Base-by-base conservation (phyloP, 352 stramenopile species). In the Ophiocytium majus region DNA sequence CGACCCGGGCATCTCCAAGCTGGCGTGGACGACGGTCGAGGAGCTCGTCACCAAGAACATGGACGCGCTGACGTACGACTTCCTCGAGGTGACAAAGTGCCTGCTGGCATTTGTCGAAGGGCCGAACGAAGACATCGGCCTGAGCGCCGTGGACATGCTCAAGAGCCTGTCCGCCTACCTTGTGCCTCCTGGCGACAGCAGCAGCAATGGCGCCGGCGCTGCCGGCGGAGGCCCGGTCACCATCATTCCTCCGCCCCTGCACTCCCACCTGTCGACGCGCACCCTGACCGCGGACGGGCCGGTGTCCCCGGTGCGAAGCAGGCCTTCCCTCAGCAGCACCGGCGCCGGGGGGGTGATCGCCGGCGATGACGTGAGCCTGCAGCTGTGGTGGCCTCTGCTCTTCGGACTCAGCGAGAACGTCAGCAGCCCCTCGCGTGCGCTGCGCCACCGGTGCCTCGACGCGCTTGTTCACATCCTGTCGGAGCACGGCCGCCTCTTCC, bases 331-430 rank as follows among this genome's bases (percentile, higher is more conserved):
- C 0, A 75, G 28, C 32, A 49, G n/a, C 1, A 14, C 19, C 0
- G 50, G 35, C 49, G 43, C 33, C 32, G 83, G 82, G 17, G 82
- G 10, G 17, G 88, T 92, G 74, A 23, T 5, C 33, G 43, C 5
- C 76, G 43, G 23, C 76, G 43, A n/a, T 10, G 76, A 10, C 5
- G 34, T 83, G n/a, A 34, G 9, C 78, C 87, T 95, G n/a, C 91
- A 95, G 87, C 85, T 96, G 0, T 97, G 94, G 94, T 99, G 96
- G 97, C 97, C 97, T 0, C 93, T 99, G 66, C 89, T 99, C 74
- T 96, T 98, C 1, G 97, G 96, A 33, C 89, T 99, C n/a, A 97
- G 94, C 0, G 95, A 94, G 36, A 91, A 97, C 17, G 94, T 98
- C 81, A 93, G 93, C 0, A 96, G 99, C 83, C 89, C 90, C 10